Evolutionary conservation across 176 grass and related monocot species (phyloP).

Genomic region (Bonia amplexicaulis): DNA sequence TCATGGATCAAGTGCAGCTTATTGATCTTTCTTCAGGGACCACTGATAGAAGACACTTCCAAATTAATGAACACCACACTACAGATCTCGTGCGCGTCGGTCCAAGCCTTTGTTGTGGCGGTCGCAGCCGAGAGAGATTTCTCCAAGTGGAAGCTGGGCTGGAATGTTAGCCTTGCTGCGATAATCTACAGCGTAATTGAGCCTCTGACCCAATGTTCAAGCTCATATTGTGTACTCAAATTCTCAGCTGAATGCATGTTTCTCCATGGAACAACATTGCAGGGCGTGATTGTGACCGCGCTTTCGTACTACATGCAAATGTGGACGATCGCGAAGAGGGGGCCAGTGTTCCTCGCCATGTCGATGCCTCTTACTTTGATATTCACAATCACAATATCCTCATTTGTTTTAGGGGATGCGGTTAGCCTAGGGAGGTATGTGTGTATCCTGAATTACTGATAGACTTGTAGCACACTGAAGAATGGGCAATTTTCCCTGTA

Average conservation of each 20-base stretch:
- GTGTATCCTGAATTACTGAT: neutral
- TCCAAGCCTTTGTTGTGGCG: constrained; percentile 69
- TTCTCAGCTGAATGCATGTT: neutral
- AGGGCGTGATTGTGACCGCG: constrained; percentile 59
- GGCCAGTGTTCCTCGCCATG: constrained; percentile 66
- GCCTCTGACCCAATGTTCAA: neutral
- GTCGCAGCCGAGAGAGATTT: constrained; percentile 54
- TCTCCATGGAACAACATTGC: neutral
- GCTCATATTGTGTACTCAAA: neutral
- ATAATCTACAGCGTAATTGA: constrained; percentile 47
- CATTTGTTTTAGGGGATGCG: constrained; percentile 51
- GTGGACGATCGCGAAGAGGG: constrained; percentile 66
- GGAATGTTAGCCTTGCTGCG: constrained; percentile 41
- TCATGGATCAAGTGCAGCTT: neutral
- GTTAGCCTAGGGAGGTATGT: constrained; percentile 62
- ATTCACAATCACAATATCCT: constrained; percentile 59
- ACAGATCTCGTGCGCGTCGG: constrained; percentile 48
- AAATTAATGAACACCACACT: constrained; percentile 76
- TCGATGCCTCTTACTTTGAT: constrained; percentile 64
- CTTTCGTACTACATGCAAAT: constrained; percentile 77
- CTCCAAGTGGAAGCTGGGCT: constrained; percentile 56
- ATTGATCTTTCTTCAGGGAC: constrained; percentile 24
- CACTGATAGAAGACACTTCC: constrained; percentile 66
- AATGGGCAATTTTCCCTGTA: neutral
- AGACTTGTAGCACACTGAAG: neutral